These are phyloP conservation scores for Phytophthora tubulina DNA, from an alignment of 352 stramenopile species.

Conservation along the genomic window DNA sequence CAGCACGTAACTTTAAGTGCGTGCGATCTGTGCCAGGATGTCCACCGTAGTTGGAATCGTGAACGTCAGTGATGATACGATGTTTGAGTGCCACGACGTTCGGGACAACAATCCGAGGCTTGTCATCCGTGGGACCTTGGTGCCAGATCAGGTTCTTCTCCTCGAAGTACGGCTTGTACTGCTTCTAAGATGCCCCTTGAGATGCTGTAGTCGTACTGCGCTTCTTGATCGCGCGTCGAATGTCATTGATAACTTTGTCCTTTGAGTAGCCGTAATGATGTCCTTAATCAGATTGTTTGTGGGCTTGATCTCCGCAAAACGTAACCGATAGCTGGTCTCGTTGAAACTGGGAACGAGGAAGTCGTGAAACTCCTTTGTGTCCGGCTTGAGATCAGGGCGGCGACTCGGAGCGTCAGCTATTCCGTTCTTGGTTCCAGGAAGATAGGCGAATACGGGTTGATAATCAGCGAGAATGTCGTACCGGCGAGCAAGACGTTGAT, in stretches of 20 bases:
- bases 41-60: no score
- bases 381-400: not conserved
- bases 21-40: no score
- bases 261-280: constrained; percentile 11
- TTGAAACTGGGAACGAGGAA: constrained; percentile 23
- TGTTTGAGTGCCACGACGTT: no score
- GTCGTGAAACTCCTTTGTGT: constrained; percentile 28
- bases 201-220: not conserved
- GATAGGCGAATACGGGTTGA: no score
- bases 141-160: not conserved
- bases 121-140: no score
- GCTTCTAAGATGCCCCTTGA: not conserved
- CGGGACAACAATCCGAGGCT: no score
- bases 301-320: constrained; percentile 1
- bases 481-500: no score
- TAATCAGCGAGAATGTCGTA: no score
- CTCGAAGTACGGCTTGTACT: constrained; percentile 19
- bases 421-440: no score
- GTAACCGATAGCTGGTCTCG: constrained; percentile 15
- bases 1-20: no score
- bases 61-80: no score
- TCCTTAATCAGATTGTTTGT: constrained; percentile 7
- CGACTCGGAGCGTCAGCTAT: no score
- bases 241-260: constrained; percentile 11
- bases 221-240: constrained; percentile 12